A percentile compares a stretch with the other conserved stretches of the same genome.
phyloP scores from a whole-genome alignment of 257 asterid species.

The Nemophila menziesii region DNA sequence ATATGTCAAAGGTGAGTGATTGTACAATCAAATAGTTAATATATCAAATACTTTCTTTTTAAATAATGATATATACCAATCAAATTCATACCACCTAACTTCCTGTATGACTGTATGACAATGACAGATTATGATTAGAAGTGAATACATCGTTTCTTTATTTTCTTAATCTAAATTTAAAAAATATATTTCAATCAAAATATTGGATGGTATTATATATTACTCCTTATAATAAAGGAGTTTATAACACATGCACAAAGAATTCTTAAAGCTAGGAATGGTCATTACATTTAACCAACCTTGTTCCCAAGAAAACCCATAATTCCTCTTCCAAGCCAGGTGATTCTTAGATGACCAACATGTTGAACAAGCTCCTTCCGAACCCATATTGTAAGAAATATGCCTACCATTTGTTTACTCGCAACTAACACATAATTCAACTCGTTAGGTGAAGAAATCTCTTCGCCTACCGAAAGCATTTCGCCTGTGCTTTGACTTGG shows the following conservation, averaged over 20 bases:
- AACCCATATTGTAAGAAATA: conserved; percentile 73
- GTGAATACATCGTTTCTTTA: too few relatives aligned
- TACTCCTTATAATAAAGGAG: not conserved
- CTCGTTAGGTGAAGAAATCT: conserved; percentile 23
- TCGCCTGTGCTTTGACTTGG: conserved; percentile 20
- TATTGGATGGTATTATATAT: not conserved
- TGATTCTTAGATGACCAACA: conserved; percentile 59
- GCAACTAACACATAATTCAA: conserved; percentile 48
- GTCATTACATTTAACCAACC: conserved; percentile 24
- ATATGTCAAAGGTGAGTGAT: too few relatives aligned
- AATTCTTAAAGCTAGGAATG: not conserved
- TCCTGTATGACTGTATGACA: too few relatives aligned
- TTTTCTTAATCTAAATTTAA: too few relatives aligned
- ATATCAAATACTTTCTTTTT: too few relatives aligned
- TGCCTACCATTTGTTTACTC: conserved; percentile 91
- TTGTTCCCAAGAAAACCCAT: conserved; percentile 93
- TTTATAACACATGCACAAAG: not conserved
- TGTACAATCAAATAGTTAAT: too few relatives aligned
- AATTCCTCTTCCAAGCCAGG: conserved; percentile 85
- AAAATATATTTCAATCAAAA: too few relatives aligned
- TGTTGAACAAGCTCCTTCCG: conserved; percentile 48
- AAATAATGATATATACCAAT: too few relatives aligned
- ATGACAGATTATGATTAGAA: too few relatives aligned
- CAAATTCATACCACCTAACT: too few relatives aligned
- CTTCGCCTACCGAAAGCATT: conserved; percentile 17